phyloP scores from a whole-genome alignment of 148 eudicot genomes.

The Amaranthus hypochondriacus region DNA sequence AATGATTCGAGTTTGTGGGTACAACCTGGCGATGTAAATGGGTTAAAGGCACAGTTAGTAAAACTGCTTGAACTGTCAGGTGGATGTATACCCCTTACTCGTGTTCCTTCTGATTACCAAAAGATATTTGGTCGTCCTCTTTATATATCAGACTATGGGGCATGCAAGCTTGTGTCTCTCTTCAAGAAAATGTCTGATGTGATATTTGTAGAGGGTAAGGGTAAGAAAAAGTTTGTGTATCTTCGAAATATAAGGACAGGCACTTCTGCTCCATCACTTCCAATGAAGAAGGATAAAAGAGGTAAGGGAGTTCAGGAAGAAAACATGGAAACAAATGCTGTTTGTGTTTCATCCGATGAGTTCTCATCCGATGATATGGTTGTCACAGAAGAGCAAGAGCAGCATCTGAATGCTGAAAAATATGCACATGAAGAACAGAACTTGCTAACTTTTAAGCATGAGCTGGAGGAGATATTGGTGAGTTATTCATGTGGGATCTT shows the following conservation, averaged over 20 bases:
- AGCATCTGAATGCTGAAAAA: constrained; percentile 6
- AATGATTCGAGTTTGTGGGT: constrained; percentile 55
- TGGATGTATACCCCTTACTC: constrained; percentile 59
- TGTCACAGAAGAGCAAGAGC: constrained; percentile 39
- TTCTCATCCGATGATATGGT: constrained; percentile 69
- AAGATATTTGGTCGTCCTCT: constrained; percentile 71
- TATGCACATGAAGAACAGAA: constrained; percentile 28
- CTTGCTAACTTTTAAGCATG: constrained; percentile 54
- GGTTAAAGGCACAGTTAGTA: constrained; percentile 68
- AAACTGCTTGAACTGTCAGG: constrained; percentile 72
- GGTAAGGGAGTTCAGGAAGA: constrained; percentile 53
- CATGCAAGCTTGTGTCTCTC: constrained; percentile 69
- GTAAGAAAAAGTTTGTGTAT: constrained; percentile 52
- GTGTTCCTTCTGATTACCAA: constrained; percentile 75
- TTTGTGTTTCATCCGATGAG: constrained; percentile 66
- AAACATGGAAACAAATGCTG: constrained; percentile 29
- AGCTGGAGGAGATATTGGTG: constrained; percentile 89
- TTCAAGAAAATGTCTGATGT: constrained; percentile 69
- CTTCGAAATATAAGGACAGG: constrained; percentile 40
- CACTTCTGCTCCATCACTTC: constrained; percentile 33
- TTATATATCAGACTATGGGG: constrained; percentile 73
- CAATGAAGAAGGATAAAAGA: constrained; percentile 48
- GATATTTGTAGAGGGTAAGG: constrained; percentile 59
- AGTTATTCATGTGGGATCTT: constrained; percentile 66
- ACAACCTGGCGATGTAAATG: constrained; percentile 81